These are phyloP conservation scores for Kondoa subrosea DNA, from an alignment of 768 basidiomycete genomes.

Conservation along the genomic window DNA sequence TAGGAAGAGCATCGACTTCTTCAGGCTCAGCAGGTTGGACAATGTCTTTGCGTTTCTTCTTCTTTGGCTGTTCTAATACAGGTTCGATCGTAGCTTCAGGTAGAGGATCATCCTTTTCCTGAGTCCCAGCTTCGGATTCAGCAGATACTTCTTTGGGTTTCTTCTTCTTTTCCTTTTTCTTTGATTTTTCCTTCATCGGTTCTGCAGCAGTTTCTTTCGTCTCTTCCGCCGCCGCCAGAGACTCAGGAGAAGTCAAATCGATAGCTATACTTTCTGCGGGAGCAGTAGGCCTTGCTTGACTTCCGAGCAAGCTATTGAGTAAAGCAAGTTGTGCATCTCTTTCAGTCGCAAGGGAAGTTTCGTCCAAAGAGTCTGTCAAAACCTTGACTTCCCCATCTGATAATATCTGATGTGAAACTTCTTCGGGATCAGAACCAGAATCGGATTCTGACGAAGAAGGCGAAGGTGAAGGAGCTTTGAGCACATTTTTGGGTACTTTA, in stretches of 20 bases:
- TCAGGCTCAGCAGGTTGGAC: neutral
- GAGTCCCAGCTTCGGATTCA: neutral
- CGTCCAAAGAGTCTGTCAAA: constrained; percentile 5
- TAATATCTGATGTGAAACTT: constrained; percentile 21
- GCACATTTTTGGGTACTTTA: neutral
- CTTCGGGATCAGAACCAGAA: constrained; percentile 39
- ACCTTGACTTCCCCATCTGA: constrained; percentile 40
- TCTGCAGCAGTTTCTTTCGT: neutral
- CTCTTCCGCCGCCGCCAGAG: neutral
- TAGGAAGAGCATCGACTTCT: neutral
- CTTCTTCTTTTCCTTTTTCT: constrained; percentile 2
- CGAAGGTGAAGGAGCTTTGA: neutral
- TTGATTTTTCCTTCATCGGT: neutral
- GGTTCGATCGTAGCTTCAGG: neutral
- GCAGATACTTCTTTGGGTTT: constrained; percentile 3
- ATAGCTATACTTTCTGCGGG: too few species aligned
- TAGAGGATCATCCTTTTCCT: neutral
- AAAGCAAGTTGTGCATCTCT: constrained; percentile 6
- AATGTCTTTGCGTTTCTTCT: neutral
- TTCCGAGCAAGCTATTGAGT: neutral
- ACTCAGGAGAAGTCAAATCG: neutral
- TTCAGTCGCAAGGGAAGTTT: neutral
- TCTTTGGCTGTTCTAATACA: neutral
- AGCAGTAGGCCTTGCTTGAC: neutral
- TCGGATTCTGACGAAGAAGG: neutral